phyloP scores from a whole-genome alignment of 2,329 filamentous ascomycete genomes.

The Cordyceps fumosorosea region DNA sequence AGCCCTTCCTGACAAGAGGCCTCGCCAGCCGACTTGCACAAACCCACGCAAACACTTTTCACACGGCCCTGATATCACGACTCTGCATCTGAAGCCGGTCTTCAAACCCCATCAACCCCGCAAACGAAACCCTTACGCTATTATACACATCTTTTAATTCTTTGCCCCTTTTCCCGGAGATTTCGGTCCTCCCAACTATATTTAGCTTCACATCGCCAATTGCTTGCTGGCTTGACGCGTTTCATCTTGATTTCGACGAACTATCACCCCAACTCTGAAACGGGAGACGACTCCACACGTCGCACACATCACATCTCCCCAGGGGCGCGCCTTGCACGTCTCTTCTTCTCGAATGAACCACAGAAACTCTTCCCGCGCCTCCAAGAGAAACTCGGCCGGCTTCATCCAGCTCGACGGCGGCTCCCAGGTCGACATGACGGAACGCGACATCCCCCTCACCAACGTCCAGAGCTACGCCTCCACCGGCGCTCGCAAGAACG shows the following conservation, averaged over 20 bases:
- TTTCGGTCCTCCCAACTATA: not conserved
- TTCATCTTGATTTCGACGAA: not conserved
- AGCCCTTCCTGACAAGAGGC: not conserved
- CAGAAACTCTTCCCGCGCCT: slow-evolving; percentile 27
- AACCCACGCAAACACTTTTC: not conserved
- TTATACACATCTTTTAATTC: not conserved
- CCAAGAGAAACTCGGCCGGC: slow-evolving; percentile 30
- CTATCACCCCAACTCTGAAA: slow-evolving; percentile 6
- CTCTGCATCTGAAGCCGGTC: slow-evolving; percentile 12
- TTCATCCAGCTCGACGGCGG: slow-evolving; percentile 38
- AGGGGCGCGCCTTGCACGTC: not conserved
- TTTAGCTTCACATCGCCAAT: not conserved
- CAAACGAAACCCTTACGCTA: slow-evolving; percentile 7
- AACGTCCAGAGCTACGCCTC: slow-evolving; percentile 48
- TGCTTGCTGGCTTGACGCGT: slow-evolving; percentile 14
- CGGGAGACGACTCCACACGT: slow-evolving; percentile 12
- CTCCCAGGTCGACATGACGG: slow-evolving; percentile 27
- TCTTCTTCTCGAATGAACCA: slow-evolving; percentile 20
- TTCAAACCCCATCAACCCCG: slow-evolving; percentile 17
- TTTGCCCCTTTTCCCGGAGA: not conserved
- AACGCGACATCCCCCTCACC: slow-evolving; percentile 45
- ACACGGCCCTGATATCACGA: slow-evolving; percentile 7
- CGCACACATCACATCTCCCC: not conserved
- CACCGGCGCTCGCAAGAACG: slow-evolving; percentile 45
- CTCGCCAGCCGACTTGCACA: not conserved